These are phyloP conservation scores for Coccomyxa subellipsoidea DNA, from an alignment of 163 green algal genomes.

Conservation along the genomic window DNA sequence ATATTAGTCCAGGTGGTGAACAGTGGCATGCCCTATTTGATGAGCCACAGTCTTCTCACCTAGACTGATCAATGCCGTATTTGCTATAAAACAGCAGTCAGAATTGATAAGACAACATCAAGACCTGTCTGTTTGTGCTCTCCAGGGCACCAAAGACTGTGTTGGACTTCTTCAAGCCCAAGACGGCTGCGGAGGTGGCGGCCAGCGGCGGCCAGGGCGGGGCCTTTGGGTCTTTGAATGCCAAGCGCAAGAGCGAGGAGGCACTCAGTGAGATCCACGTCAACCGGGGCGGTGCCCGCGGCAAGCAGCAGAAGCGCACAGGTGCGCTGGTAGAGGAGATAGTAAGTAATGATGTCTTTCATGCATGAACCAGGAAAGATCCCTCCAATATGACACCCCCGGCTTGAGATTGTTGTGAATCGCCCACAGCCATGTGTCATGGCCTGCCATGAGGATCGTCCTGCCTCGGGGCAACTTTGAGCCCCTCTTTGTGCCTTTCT, in stretches of 20 bases:
- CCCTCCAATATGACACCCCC: background rate
- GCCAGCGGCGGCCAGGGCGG: background rate
- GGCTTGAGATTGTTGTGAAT: background rate
- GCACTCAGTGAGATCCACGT: background rate
- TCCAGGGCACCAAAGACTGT: conserved; percentile 45
- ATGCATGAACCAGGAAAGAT: background rate
- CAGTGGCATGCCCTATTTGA: too few relatives aligned
- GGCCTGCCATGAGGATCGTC: too few relatives aligned
- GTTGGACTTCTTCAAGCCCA: conserved; percentile 57
- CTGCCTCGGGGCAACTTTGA: too few relatives aligned
- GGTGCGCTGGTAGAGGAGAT: background rate
- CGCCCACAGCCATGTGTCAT: background rate
- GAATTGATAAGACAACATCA: too few relatives aligned
- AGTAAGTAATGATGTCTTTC: background rate
- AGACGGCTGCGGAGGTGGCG: background rate
- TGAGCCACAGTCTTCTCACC: too few relatives aligned
- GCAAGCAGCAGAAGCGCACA: background rate
- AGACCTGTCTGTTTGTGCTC: background rate
- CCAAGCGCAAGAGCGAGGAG: background rate
- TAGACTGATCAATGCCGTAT: too few relatives aligned
- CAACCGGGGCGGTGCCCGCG: background rate
- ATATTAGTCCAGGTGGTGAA: too few relatives aligned
- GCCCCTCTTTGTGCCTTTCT: too few relatives aligned
- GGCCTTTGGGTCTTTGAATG: background rate
- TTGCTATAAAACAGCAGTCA: too few relatives aligned